Evolutionary conservation across 2,329 filamentous ascomycete species (phyloP).

Genomic region (Paraphoma sp.): DNA sequence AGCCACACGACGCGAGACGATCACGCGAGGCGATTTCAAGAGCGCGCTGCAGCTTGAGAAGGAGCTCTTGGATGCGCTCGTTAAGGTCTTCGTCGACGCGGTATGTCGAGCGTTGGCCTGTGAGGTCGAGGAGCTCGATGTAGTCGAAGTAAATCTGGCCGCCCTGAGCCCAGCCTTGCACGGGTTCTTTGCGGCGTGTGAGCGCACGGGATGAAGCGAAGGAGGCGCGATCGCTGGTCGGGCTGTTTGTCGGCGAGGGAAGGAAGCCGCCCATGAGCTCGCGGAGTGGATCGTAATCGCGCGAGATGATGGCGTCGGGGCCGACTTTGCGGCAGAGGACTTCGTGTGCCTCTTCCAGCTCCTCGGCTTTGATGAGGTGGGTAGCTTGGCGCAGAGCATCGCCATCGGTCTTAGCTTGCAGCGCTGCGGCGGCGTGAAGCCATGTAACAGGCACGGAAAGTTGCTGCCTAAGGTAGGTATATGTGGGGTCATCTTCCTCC

Average conservation of each 20-base stretch:
- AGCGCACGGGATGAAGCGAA: conserved; percentile 5
- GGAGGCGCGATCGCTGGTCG: conserved; percentile 15
- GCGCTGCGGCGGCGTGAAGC: conserved; percentile 87
- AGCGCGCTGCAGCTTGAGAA: conserved; percentile 45
- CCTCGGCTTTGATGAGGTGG: conserved; percentile 78
- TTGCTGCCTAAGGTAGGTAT: conserved; percentile 65
- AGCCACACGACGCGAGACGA: conserved; percentile 49
- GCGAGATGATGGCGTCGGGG: conserved; percentile 80
- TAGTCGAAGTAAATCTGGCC: conserved; percentile 79
- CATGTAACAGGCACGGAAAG: conserved; percentile 76
- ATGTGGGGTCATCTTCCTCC: conserved; percentile 62
- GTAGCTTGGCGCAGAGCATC: conserved; percentile 65
- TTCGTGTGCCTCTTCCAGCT: conserved; percentile 81
- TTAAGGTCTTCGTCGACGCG: conserved; percentile 41
- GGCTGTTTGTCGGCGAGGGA: conserved; percentile 52
- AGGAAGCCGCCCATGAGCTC: conserved; percentile 75
- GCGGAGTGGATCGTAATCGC: conserved; percentile 75
- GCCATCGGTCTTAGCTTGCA: conserved; percentile 77
- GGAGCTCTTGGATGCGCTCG: conserved; percentile 32
- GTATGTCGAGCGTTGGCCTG: conserved; percentile 33
- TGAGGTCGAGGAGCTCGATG: conserved; percentile 56
- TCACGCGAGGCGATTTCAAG: conserved; percentile 50
- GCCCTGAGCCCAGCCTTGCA: conserved; percentile 78
- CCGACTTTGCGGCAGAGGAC: conserved; percentile 83
- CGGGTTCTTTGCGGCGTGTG: conserved; percentile 40